Base-by-base conservation (phyloP, 768 basidiomycete species). In the Lyophyllum semitale region DNA sequence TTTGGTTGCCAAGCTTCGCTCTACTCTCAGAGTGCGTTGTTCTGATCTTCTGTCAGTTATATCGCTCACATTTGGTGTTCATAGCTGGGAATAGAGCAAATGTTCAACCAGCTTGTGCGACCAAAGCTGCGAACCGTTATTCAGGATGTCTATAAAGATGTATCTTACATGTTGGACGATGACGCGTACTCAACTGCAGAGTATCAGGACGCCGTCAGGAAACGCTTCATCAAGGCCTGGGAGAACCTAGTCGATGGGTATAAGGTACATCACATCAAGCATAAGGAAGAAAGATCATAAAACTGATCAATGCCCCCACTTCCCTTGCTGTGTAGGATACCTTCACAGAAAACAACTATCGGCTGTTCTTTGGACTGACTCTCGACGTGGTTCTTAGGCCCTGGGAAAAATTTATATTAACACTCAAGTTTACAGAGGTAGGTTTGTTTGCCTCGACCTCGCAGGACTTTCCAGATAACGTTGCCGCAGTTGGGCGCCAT, bases 41-140 rank as follows among this genome's bases (percentile, higher is more conserved):
- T 27, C 20, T 26, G 7, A 2, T 45, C 47, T 32, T 32, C 56
- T 12, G 8, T 53, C 43, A 22, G 33, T 25, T 35, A 41, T 26
- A 23, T 35, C 57, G 29, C 30, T 49, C 5, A 43, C 32, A 18
- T 32, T 20, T 13, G 30, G 37, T 27, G 25, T 49, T 26, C 51
- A 20, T 43, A 95, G 93, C 76, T 82, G 2, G 93, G 95, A 15
- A 76, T 97, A 25, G 97, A 99, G 62, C 93, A 96, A 63, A 77
- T 98, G 33, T 98, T 98, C 77, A 98, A 95, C 63, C 96, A 98
- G 66, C 78, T 98, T 9, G 81, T 95, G 63, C 83, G 95, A 18
- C 95, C 97, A 0, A 87, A 86, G 55, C 70, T 99, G 45, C 85
- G 97, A 23, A 89, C 84, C 32, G 76, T 98, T 43, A 79, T 98